Evolutionary conservation across 2,329 filamentous ascomycete genomes (phyloP).

Genomic region (Ophiosphaerella korrae): DNA sequence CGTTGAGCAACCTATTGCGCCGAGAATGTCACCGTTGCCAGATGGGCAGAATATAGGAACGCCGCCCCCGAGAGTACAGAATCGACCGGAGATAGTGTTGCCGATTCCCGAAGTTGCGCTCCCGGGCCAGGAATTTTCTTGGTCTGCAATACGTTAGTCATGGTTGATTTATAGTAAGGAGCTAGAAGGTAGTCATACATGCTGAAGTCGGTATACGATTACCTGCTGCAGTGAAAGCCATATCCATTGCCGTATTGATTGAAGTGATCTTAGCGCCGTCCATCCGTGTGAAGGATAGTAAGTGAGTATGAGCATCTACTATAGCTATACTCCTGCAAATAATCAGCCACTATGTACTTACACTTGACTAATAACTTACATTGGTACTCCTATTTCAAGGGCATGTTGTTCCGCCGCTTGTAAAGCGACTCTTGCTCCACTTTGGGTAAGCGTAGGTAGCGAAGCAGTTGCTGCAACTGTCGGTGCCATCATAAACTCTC

Average conservation of each 20-base stretch:
- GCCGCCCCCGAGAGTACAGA: slow-evolving; percentile 59
- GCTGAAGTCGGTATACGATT: slow-evolving; percentile 57
- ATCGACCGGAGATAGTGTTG: slow-evolving; percentile 55
- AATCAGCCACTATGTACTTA: background rate
- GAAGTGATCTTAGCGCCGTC: slow-evolving; percentile 54
- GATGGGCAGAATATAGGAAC: slow-evolving; percentile 54
- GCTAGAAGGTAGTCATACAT: slow-evolving; percentile 21
- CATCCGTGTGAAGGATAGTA: slow-evolving; percentile 54
- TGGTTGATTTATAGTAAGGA: background rate
- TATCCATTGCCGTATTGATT: slow-evolving; percentile 67
- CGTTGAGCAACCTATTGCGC: slow-evolving; percentile 59
- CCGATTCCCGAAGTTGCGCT: slow-evolving; percentile 56
- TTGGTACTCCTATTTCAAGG: slow-evolving; percentile 28
- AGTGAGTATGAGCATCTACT: slow-evolving; percentile 32
- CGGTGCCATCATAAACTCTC: slow-evolving; percentile 3
- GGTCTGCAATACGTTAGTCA: slow-evolving; percentile 31
- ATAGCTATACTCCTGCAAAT: slow-evolving; percentile 6
- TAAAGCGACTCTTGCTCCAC: slow-evolving; percentile 26
- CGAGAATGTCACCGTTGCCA: slow-evolving; percentile 55
- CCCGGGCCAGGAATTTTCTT: slow-evolving; percentile 56
- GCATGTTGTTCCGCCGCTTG: slow-evolving; percentile 29
- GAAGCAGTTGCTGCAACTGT: slow-evolving; percentile 3
- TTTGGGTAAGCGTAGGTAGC: slow-evolving; percentile 26
- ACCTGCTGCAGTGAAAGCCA: slow-evolving; percentile 61
- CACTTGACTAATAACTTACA: slow-evolving; percentile 21